Percentiles rank a stretch among this genome's conserved stretches.
Evolutionary conservation across 139 green algal species (phyloP).

Genomic region (Parachlorella kessleri): DNA sequence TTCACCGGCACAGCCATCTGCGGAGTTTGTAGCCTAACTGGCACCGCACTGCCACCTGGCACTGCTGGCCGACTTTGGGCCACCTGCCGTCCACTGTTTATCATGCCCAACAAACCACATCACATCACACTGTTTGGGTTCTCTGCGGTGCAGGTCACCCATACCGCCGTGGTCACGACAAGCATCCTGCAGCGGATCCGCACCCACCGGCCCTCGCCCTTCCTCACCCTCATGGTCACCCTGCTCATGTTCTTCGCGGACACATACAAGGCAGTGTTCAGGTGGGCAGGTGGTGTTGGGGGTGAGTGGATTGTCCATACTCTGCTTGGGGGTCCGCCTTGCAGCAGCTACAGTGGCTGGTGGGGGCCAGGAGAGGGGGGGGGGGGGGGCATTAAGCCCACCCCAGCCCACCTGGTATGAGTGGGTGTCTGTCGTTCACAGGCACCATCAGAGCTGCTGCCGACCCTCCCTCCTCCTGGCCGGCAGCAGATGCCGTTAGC

Average conservation of each 20-base stretch:
- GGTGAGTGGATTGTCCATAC: no score
- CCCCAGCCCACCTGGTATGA: neutral
- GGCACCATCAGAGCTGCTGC: no score
- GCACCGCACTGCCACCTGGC: neutral
- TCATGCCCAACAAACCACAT: neutral
- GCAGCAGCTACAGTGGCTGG: no score
- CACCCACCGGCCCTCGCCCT: conserved; percentile 25
- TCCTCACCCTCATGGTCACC: conserved; percentile 56
- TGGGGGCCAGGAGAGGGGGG: no score
- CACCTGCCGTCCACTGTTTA: neutral
- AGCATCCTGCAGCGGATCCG: conserved; percentile 64
- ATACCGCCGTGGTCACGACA: conserved; percentile 86
- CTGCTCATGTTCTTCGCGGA: conserved; percentile 76
- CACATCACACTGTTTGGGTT: neutral
- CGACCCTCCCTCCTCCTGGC: no score
- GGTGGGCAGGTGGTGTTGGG: no score
- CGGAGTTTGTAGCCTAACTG: no score
- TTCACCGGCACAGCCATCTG: no score
- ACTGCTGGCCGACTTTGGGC: neutral
- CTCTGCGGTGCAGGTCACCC: conserved; percentile 40
- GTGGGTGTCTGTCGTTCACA: no score
- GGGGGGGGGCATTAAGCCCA: neutral
- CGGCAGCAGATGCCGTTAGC: no score
- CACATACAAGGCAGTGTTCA: conserved; percentile 59
- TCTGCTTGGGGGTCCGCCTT: no score